A percentile compares a stretch with the other conserved stretches of the same genome.
These are phyloP conservation scores for Fagopyrum esculentum DNA, from an alignment of 148 eudicot species.

Conservation along the genomic window DNA sequence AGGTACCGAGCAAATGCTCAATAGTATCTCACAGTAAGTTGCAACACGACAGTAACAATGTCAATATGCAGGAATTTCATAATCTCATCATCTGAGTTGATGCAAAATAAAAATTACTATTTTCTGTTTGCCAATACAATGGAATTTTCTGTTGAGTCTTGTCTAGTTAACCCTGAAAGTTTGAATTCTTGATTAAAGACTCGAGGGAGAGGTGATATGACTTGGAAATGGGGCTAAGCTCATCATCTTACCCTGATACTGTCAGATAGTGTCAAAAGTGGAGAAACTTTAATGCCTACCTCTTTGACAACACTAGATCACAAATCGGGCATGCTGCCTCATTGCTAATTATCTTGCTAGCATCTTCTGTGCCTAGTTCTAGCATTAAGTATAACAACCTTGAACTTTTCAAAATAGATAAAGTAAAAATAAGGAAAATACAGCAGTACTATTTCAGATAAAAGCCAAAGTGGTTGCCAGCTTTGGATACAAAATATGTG, in stretches of 20 bases:
- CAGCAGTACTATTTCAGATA: background rate
- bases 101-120: background rate
- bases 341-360: conserved; percentile 66
- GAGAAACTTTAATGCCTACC: conserved; percentile 32
- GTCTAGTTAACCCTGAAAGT: background rate
- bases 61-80: background rate
- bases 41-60: background rate
- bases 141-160: background rate
- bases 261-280: background rate
- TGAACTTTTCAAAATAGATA: conserved; percentile 8
- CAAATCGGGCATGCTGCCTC: conserved; percentile 93
- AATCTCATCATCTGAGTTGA: background rate
- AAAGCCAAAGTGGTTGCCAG: conserved; percentile 7
- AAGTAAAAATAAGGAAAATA: background rate
- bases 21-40: background rate
- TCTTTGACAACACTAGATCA: conserved; percentile 91
- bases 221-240: conserved; percentile 3
- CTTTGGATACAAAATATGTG: conserved; percentile 79
- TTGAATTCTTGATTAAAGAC: background rate
- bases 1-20: background rate
- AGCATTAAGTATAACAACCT: conserved; percentile 38
- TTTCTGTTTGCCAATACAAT: background rate
- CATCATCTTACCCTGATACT: background rate
- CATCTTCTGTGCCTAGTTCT: conserved; percentile 71
- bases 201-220: background rate